These are phyloP conservation scores for Saccharomyces hybrid DNA, from an alignment of 1,139 yeast genomes.

Conservation along the genomic window DNA sequence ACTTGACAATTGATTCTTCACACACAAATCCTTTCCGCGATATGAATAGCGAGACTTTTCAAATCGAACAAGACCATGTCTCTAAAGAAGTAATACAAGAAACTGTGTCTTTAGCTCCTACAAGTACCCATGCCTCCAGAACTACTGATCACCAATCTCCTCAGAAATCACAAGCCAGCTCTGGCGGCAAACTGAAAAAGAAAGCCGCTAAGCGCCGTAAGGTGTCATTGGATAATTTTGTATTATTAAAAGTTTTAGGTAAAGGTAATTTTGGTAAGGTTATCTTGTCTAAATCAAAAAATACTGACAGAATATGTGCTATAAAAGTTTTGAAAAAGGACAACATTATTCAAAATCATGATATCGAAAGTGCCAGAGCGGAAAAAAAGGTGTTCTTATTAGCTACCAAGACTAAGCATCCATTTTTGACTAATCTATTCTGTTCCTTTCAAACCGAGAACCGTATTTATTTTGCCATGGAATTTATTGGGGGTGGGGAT, in stretches of 20 bases:
- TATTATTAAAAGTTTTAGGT: slow-evolving; percentile 87
- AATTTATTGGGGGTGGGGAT: slow-evolving; percentile 95
- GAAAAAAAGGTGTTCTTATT: slow-evolving; percentile 87
- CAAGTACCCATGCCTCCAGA: slow-evolving; percentile 2
- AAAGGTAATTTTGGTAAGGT: slow-evolving; percentile 98
- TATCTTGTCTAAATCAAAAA: slow-evolving; percentile 89
- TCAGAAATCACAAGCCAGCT: slow-evolving; percentile 2
- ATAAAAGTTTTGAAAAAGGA: slow-evolving; percentile 93
- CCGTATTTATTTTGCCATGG: slow-evolving; percentile 96
- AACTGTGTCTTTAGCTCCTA: slow-evolving; percentile 2
- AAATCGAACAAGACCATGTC: slow-evolving; percentile 13
- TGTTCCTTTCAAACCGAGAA: slow-evolving; percentile 98
- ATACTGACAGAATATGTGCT: slow-evolving; percentile 68
- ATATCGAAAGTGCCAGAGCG: slow-evolving; percentile 87
- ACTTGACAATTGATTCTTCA: slow-evolving; percentile 6
- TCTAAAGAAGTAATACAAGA: slow-evolving; percentile 5
- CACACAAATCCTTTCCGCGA: slow-evolving; percentile 27
- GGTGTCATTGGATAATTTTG: slow-evolving; percentile 91
- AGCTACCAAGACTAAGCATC: slow-evolving; percentile 86
- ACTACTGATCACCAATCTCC: slow-evolving; percentile 2
- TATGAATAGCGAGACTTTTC: slow-evolving; percentile 19
- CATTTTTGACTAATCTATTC: slow-evolving; percentile 81
- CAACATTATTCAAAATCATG: slow-evolving; percentile 89
- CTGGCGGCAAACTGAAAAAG: slow-evolving; percentile 19
- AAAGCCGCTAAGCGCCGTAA: slow-evolving; percentile 39